These are phyloP conservation scores for Pinus taeda DNA, from an alignment of 75 land plant species.

Conservation along the genomic window DNA sequence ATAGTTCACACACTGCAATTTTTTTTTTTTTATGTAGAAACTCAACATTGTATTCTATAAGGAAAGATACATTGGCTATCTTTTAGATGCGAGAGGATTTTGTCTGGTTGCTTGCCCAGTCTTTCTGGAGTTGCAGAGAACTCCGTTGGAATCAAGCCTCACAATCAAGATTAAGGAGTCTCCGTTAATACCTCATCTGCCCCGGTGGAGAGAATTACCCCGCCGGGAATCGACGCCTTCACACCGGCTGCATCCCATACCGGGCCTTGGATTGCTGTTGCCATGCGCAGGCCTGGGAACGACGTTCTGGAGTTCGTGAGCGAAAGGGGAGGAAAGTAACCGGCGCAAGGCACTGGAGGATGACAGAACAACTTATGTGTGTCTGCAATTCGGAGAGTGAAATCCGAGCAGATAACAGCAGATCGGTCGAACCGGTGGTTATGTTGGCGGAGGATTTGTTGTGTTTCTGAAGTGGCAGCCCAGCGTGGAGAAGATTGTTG, in stretches of 20 bases:
- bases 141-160: background rate
- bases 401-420: no score
- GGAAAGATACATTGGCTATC: background rate
- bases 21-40: background rate
- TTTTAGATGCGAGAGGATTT: background rate
- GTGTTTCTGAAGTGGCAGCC: no score
- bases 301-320: no score
- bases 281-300: slow-evolving; percentile 58
- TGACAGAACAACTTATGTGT: no score
- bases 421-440: no score
- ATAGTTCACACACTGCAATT: background rate
- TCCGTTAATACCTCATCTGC: slow-evolving; percentile 2
- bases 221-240: slow-evolving; percentile 87
- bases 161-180: slow-evolving; percentile 20
- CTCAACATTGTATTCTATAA: slow-evolving; percentile 3
- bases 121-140: slow-evolving; percentile 4
- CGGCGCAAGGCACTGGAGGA: no score
- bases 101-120: background rate
- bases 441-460: no score
- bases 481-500: no score
- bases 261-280: slow-evolving; percentile 59
- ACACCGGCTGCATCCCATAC: slow-evolving; percentile 78
- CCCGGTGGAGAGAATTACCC: slow-evolving; percentile 63
- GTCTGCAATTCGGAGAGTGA: no score
- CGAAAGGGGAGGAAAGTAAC: no score